phyloP scores from a whole-genome alignment of 2,329 filamentous ascomycete genomes.

The Botrytis fabae region DNA sequence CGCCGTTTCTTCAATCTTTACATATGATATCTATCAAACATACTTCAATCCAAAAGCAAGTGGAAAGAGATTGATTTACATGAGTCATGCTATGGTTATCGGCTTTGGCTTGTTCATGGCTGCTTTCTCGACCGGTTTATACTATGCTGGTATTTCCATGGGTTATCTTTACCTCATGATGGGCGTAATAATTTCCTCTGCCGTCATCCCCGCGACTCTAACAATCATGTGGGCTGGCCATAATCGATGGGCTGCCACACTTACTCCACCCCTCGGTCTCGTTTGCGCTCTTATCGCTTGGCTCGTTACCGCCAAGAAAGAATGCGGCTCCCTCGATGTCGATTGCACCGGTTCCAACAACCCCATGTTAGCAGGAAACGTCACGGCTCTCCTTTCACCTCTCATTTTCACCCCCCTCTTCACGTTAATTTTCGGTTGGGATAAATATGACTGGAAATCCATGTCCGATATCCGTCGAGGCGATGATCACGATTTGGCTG shows the following conservation, averaged over 20 bases:
- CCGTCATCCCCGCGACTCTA: slow-evolving; percentile 78
- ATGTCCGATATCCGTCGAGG: slow-evolving; percentile 78
- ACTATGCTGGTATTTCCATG: slow-evolving; percentile 71
- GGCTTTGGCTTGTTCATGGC: slow-evolving; percentile 78
- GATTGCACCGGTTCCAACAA: slow-evolving; percentile 79
- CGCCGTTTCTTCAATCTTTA: slow-evolving; percentile 83
- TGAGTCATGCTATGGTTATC: slow-evolving; percentile 72
- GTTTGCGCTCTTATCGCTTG: slow-evolving; percentile 70
- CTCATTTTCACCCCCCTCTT: slow-evolving; percentile 72
- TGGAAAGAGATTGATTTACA: slow-evolving; percentile 75
- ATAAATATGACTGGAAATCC: slow-evolving; percentile 82
- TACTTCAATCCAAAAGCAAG: slow-evolving; percentile 79
- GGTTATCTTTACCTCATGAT: slow-evolving; percentile 88
- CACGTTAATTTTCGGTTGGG: slow-evolving; percentile 61
- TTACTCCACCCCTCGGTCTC: slow-evolving; percentile 69
- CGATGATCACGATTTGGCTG: slow-evolving; percentile 73
- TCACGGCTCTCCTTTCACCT: slow-evolving; percentile 77
- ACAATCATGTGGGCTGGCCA: slow-evolving; percentile 80
- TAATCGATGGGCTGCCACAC: slow-evolving; percentile 70
- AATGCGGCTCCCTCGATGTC: slow-evolving; percentile 69
- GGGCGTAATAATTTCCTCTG: slow-evolving; percentile 86
- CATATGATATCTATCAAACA: slow-evolving; percentile 85
- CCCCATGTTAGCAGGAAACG: slow-evolving; percentile 86
- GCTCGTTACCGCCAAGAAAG: slow-evolving; percentile 72
- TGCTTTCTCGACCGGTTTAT: slow-evolving; percentile 69